Evolutionary conservation across 306 rosid genomes (phyloP).

Genomic region (Cucurbita ficifolia): DNA sequence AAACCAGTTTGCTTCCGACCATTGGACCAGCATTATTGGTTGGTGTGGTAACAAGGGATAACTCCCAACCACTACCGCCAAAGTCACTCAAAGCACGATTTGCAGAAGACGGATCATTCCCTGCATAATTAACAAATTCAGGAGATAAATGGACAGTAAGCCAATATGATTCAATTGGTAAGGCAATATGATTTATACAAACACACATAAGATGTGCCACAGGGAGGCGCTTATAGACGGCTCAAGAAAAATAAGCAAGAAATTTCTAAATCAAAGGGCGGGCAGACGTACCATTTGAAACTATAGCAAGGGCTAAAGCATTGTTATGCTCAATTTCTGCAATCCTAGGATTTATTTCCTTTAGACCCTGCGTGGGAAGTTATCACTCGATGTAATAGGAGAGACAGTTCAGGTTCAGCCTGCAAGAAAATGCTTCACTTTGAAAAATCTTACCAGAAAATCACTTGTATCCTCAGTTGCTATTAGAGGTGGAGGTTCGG

Average conservation of each 20-base stretch:
- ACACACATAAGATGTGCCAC: not conserved
- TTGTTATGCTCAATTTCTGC: slow-evolving; percentile 66
- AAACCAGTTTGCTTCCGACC: slow-evolving; percentile 43
- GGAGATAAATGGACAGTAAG: not conserved
- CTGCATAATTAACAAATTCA: slow-evolving; percentile 18
- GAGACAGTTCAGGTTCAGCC: not conserved
- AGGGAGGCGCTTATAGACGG: not conserved
- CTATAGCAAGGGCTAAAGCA: slow-evolving; percentile 83
- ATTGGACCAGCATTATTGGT: slow-evolving; percentile 38
- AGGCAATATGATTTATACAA: not conserved
- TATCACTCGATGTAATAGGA: not conserved
- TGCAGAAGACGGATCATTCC: slow-evolving; percentile 21
- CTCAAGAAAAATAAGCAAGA: not conserved
- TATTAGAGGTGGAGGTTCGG: slow-evolving; percentile 51
- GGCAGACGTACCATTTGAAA: slow-evolving; percentile 43
- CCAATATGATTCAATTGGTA: not conserved
- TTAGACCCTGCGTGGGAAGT: slow-evolving; percentile 45
- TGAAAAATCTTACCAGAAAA: slow-evolving; percentile 37
- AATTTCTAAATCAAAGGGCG: slow-evolving; percentile 6
- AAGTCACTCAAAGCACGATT: slow-evolving; percentile 24
- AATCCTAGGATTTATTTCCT: slow-evolving; percentile 53
- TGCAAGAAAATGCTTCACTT: not conserved
- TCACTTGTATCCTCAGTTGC: slow-evolving; percentile 41
- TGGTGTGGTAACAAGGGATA: slow-evolving; percentile 63
- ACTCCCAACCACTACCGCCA: slow-evolving; percentile 83